Conservation (phyloP, 768 basidiomycete genomes). For the Dictyophora rubrovolvata region DNA sequence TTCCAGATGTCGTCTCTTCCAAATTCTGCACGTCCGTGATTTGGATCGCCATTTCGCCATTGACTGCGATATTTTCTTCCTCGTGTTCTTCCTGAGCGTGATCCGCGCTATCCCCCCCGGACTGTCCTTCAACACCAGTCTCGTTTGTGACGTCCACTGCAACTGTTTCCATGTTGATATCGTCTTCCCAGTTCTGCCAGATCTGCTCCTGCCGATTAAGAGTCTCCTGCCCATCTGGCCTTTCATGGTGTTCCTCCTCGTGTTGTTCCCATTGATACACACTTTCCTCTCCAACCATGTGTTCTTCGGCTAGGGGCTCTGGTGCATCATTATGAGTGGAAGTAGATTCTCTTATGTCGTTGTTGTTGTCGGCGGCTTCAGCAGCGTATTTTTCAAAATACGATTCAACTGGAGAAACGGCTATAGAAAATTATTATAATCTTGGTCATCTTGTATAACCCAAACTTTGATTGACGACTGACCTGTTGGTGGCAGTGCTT, state of each 20-base stretch:
- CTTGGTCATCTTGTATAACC: background rate
- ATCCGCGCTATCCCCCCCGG: background rate
- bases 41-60: background rate
- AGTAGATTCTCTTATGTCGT: background rate
- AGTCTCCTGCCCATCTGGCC: background rate
- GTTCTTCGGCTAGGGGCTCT: background rate
- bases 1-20: background rate
- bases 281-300: background rate
- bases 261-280: background rate
- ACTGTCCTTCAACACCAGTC: background rate
- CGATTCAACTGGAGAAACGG: background rate
- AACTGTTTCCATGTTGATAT: background rate
- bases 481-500: slow-evolving; percentile 1
- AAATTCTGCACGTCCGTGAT: background rate
- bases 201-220: background rate
- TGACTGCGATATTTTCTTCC: background rate
- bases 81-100: background rate
- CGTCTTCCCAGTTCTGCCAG: background rate
- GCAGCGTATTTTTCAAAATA: background rate
- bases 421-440: background rate
- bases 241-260: background rate
- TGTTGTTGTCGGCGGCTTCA: background rate
- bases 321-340: background rate
- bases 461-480: background rate
- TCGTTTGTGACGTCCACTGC: background rate